Evolutionary conservation across 176 grass and related monocot species (phyloP).

Genomic region (Themeda triandra): DNA sequence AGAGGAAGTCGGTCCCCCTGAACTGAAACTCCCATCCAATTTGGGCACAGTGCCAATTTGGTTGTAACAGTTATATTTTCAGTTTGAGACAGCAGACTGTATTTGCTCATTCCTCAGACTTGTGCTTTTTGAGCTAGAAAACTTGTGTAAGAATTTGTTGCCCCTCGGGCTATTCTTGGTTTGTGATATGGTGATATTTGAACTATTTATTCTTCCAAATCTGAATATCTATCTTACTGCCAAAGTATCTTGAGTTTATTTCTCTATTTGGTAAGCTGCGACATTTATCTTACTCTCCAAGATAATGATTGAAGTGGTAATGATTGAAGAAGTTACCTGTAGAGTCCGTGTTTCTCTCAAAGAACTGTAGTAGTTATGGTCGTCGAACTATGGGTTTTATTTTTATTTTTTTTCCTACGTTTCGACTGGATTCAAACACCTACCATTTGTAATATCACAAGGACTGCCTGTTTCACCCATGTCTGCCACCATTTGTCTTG

Average conservation of each 20-base stretch:
- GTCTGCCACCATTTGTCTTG: too few relatives aligned
- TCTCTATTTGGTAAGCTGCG: too few relatives aligned
- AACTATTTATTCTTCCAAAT: background rate
- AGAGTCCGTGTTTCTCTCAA: too few relatives aligned
- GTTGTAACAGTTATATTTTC: background rate
- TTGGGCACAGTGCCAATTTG: background rate
- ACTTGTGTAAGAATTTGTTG: background rate
- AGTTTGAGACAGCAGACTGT: background rate
- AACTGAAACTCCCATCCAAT: constrained; percentile 7
- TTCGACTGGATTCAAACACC: too few relatives aligned
- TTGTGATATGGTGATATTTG: background rate
- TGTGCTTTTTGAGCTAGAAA: background rate
- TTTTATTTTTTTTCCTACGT: too few relatives aligned
- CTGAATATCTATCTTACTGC: background rate
- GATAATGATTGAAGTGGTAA: too few relatives aligned
- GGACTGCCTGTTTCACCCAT: too few relatives aligned
- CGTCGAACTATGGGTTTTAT: too few relatives aligned
- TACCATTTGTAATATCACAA: too few relatives aligned
- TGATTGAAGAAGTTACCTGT: too few relatives aligned
- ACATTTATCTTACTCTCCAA: background rate
- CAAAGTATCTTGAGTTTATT: background rate
- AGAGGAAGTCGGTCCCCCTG: constrained; percentile 17
- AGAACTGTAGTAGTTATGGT: too few relatives aligned
- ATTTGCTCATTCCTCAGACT: background rate
- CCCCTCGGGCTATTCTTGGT: background rate